A percentile compares a stretch with the other conserved stretches of the same genome.
Conservation (phyloP, 768 basidiomycete species). For the Gyrodon lividus region DNA sequence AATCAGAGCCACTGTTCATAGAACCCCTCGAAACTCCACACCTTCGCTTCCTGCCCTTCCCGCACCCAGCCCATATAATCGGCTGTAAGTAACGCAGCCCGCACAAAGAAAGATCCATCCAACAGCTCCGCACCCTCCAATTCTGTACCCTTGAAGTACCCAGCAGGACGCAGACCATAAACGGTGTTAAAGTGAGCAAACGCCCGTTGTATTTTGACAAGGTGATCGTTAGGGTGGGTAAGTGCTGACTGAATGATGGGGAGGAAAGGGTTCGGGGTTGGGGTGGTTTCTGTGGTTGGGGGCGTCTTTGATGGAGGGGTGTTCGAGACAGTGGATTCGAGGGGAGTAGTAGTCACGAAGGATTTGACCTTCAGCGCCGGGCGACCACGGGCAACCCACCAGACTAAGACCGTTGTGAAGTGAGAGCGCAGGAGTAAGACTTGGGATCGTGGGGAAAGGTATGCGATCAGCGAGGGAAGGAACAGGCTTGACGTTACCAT, state of each 20-base stretch:
- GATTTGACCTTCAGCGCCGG: conserved; percentile 31
- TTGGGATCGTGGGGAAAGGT: conserved; percentile 16
- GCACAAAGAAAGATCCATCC: conserved; percentile 38
- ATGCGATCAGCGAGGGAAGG: conserved; percentile 24
- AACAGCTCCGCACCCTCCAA: conserved; percentile 31
- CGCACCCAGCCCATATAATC: conserved; percentile 40
- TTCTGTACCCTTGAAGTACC: conserved; percentile 30
- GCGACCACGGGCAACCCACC: conserved; percentile 32
- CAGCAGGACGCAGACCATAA: conserved; percentile 26
- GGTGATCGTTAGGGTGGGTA: conserved; percentile 34
- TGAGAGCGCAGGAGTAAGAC: conserved; percentile 30
- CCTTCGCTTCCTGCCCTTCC: conserved; percentile 31
- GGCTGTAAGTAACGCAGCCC: conserved; percentile 29
- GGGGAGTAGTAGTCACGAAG: conserved; percentile 29
- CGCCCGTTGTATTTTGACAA: conserved; percentile 33
- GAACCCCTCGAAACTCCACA: conserved; percentile 32
- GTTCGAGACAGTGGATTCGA: conserved; percentile 11
- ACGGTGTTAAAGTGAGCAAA: conserved; percentile 34
- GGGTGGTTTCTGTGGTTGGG: conserved; percentile 10
- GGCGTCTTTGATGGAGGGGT: background rate
- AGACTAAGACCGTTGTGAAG: conserved; percentile 20
- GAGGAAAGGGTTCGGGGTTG: conserved; percentile 40
- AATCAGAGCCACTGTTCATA: conserved; percentile 6
- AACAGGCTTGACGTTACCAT: conserved; percentile 32
- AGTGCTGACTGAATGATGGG: conserved; percentile 39